Evolutionary conservation across 2,329 filamentous ascomycete species (phyloP).

Genomic region (Microsporum ferrugineum): DNA sequence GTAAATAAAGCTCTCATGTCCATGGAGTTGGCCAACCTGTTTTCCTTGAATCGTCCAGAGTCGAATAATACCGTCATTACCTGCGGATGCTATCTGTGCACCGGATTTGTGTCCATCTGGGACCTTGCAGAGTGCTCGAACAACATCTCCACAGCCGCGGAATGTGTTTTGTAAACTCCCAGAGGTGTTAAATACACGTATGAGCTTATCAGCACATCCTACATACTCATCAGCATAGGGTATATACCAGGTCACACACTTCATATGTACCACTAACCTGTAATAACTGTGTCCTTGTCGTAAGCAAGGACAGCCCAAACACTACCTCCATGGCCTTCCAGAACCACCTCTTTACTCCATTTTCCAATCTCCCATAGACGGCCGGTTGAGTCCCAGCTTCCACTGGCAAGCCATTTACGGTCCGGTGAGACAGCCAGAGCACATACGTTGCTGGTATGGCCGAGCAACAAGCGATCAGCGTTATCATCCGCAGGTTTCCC

Average conservation of each 20-base stretch:
- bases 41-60: constrained; percentile 75
- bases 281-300: constrained; percentile 68
- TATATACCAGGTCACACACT: not conserved
- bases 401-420: constrained; percentile 68
- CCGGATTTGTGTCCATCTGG: constrained; percentile 63
- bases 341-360: constrained; percentile 64
- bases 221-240: constrained; percentile 4
- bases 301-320: constrained; percentile 90
- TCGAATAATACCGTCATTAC: constrained; percentile 81
- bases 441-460: constrained; percentile 81
- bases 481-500: constrained; percentile 56
- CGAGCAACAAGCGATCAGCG: constrained; percentile 73
- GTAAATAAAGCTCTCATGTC: constrained; percentile 94
- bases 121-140: constrained; percentile 79
- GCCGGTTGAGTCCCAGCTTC: constrained; percentile 84
- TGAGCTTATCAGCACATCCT: constrained; percentile 78
- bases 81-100: constrained; percentile 87
- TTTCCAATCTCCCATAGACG: constrained; percentile 76
- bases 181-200: constrained; percentile 64
- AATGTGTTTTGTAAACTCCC: constrained; percentile 55
- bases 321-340: constrained; percentile 66
- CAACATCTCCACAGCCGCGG: constrained; percentile 65
- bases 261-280: constrained; percentile 34
- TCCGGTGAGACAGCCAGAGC: constrained; percentile 66
- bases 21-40: constrained; percentile 64